These are phyloP conservation scores for Trichophyton rubrum DNA, from an alignment of 2,329 filamentous ascomycete genomes.

Conservation along the genomic window DNA sequence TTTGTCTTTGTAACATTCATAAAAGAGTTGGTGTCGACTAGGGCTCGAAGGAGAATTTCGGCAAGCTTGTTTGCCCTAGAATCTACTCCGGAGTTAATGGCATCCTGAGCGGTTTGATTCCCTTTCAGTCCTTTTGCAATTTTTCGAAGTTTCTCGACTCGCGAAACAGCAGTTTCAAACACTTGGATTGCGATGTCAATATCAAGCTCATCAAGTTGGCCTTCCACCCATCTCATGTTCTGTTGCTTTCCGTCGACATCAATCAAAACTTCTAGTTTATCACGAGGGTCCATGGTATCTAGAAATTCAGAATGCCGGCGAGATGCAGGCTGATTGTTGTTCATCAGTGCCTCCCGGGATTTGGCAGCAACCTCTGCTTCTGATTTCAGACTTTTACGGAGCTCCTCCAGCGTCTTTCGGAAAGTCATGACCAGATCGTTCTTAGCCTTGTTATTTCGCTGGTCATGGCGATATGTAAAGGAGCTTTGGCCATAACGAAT, in stretches of 20 bases:
- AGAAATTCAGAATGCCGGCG: constrained; percentile 63
- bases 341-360: constrained; percentile 71
- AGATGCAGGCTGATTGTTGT: constrained; percentile 60
- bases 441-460: constrained; percentile 67
- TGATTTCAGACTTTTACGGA: constrained; percentile 71
- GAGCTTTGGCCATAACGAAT: constrained; percentile 80
- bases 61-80: constrained; percentile 70
- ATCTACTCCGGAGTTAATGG: constrained; percentile 83
- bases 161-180: constrained; percentile 71
- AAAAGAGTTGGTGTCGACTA: constrained; percentile 67
- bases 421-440: constrained; percentile 72
- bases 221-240: constrained; percentile 89
- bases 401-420: constrained; percentile 80
- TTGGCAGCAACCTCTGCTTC: constrained; percentile 82
- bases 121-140: constrained; percentile 70
- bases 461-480: constrained; percentile 87
- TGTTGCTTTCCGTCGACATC: constrained; percentile 96
- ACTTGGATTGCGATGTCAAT: constrained; percentile 87
- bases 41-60: constrained; percentile 59
- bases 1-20: constrained; percentile 66
- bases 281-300: constrained; percentile 65
- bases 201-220: constrained; percentile 88
- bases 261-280: constrained; percentile 62
- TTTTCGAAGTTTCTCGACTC: constrained; percentile 72
- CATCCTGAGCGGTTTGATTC: constrained; percentile 77